phyloP scores from a whole-genome alignment of 352 stramenopile genomes.

The Globisporangium spiculum region DNA sequence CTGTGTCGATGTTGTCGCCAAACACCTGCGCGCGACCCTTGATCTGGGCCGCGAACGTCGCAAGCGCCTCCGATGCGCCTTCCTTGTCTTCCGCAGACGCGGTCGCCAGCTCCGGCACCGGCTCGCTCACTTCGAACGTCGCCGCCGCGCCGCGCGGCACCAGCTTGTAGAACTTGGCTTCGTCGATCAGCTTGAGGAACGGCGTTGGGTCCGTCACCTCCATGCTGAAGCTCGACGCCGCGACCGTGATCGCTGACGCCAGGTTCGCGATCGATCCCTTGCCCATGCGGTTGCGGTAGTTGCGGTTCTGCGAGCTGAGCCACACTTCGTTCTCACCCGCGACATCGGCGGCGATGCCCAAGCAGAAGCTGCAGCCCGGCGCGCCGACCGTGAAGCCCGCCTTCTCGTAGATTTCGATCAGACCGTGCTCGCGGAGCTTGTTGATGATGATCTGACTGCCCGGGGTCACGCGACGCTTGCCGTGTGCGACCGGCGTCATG shows the following conservation, averaged over 20 bases:
- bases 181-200: conserved; percentile 72
- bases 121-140: conserved; percentile 45
- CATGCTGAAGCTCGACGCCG: conserved; percentile 83
- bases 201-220: conserved; percentile 71
- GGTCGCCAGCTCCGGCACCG: conserved; percentile 46
- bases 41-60: conserved; percentile 52
- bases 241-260: conserved; percentile 75
- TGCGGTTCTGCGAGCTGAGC: conserved; percentile 83
- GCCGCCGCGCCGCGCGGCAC: conserved; percentile 49
- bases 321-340: conserved; percentile 81
- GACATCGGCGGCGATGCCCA: conserved; percentile 82
- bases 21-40: conserved; percentile 76
- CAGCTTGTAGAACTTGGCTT: conserved; percentile 58
- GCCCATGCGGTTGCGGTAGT: conserved; percentile 88
- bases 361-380: conserved; percentile 77
- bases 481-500: conserved; percentile 48
- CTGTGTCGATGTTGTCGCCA: conserved; percentile 89
- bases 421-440: conserved; percentile 71
- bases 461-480: conserved; percentile 75
- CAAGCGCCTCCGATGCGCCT: conserved; percentile 24
- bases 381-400: conserved; percentile 77
- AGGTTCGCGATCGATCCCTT: conserved; percentile 80
- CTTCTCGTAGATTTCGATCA: conserved; percentile 77
- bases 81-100: conserved; percentile 24
- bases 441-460: conserved; percentile 79